phyloP scores from a whole-genome alignment of 2,329 filamentous ascomycete species.

The Neoarthrinium moseri region DNA sequence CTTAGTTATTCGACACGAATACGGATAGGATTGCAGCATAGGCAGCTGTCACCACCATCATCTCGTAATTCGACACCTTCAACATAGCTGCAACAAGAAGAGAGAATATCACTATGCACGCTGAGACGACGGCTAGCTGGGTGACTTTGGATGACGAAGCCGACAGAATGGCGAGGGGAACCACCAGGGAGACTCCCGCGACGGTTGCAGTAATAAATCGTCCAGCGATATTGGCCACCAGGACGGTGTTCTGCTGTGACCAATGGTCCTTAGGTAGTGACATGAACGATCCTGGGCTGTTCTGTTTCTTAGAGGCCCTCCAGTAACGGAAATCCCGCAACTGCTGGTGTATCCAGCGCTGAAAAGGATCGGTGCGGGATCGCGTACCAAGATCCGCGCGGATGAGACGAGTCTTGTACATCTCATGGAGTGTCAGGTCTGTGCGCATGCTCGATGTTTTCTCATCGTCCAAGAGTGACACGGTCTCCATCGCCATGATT shows the following conservation, averaged over 20 bases:
- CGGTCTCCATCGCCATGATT: conserved; percentile 24
- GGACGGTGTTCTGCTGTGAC: conserved; percentile 11
- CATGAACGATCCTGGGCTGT: neutral
- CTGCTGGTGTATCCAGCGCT: conserved; percentile 13
- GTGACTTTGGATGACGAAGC: neutral
- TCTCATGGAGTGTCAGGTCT: conserved; percentile 26
- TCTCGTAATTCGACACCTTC: conserved; percentile 21
- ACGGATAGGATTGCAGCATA: conserved; percentile 23
- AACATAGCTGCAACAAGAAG: conserved; percentile 15
- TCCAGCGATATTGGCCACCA: conserved; percentile 4
- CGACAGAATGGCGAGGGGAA: conserved; percentile 1
- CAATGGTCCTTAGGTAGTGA: conserved; percentile 6
- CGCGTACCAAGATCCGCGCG: conserved; percentile 27
- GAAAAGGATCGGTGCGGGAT: conserved; percentile 14
- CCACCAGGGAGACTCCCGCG: neutral
- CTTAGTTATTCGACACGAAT: conserved; percentile 18
- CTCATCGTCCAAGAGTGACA: conserved; percentile 17
- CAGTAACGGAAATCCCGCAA: conserved; percentile 15
- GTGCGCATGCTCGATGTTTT: conserved; percentile 16
- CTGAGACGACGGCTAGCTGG: conserved; percentile 13
- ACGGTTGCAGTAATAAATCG: neutral
- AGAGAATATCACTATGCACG: conserved; percentile 17
- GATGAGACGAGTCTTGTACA: conserved; percentile 31
- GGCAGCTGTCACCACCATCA: conserved; percentile 20
- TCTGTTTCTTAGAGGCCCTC: conserved; percentile 9